These are phyloP conservation scores for Juncus effusus DNA, from an alignment of 176 grass and related monocot species.

Conservation along the genomic window DNA sequence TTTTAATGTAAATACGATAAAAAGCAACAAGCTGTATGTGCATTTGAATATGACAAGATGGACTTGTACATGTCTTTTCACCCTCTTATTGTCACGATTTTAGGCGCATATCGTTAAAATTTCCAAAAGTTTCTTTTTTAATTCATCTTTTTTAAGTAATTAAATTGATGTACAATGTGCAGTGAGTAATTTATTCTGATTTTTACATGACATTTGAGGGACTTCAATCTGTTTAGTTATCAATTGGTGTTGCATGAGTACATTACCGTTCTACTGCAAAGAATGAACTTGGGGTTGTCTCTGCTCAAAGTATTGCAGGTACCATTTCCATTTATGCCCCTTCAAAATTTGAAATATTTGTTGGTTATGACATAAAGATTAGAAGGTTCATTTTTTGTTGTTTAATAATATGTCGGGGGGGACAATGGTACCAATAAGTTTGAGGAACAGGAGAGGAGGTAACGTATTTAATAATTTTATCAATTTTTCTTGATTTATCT, in stretches of 20 bases:
- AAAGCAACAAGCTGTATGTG: conserved; percentile 94
- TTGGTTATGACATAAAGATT: not conserved
- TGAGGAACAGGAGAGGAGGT: conserved; percentile 23
- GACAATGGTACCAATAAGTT: conserved; percentile 66
- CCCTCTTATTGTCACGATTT: conserved; percentile 38
- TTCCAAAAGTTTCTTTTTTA: conserved; percentile 15
- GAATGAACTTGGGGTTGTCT: conserved; percentile 90
- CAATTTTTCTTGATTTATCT: too few species aligned
- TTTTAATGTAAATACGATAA: not conserved
- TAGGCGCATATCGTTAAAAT: conserved; percentile 53
- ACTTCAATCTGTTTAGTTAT: conserved; percentile 72
- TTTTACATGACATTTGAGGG: conserved; percentile 9
- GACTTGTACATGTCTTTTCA: conserved; percentile 80
- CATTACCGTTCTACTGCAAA: conserved; percentile 96
- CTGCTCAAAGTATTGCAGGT: conserved; percentile 94
- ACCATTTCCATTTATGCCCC: not conserved
- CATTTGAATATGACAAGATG: conserved; percentile 96
- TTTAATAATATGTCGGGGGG: conserved; percentile 36
- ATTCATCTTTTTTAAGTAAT: not conserved
- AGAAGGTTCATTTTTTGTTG: conserved; percentile 5
- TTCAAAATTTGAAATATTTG: too few species aligned
- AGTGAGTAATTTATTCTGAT: too few species aligned
- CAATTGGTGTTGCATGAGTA: conserved; percentile 90
- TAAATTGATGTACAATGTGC: not conserved
- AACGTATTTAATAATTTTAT: too few species aligned